Percentiles rank a stretch among this genome's conserved stretches.
Conservation (phyloP, 2,329 filamentous ascomycete genomes). For the Fusarium humuli region DNA sequence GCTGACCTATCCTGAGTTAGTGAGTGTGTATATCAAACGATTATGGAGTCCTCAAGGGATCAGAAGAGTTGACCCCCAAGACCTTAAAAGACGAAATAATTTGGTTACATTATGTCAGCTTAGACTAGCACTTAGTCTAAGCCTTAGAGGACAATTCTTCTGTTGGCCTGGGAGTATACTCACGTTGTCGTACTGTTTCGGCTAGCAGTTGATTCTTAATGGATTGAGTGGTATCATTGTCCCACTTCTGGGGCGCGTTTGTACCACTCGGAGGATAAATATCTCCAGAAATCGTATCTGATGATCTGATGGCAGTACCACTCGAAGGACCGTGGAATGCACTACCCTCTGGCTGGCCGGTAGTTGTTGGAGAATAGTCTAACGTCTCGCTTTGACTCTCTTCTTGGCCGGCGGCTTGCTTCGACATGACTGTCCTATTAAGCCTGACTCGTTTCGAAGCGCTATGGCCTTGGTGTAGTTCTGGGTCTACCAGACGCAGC, state of each 20-base stretch:
- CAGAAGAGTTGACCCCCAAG: too few species aligned
- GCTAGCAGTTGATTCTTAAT: conserved; percentile 32
- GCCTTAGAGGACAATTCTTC: too few species aligned
- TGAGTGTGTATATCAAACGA: conserved; percentile 25
- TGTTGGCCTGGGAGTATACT: background rate
- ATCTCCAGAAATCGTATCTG: too few species aligned
- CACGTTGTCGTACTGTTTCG: conserved; percentile 33
- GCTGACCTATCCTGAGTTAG: background rate
- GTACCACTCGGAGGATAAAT: conserved; percentile 23
- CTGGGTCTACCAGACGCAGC: conserved; percentile 13
- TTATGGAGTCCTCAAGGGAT: too few species aligned
- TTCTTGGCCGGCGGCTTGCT: too few species aligned
- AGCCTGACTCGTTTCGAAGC: background rate
- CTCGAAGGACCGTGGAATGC: conserved; percentile 39
- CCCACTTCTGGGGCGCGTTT: fast-evolving
- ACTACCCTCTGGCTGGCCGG: conserved; percentile 18
- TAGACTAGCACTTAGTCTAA: too few species aligned
- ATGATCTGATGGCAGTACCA: too few species aligned
- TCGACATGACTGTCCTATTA: background rate
- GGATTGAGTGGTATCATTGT: fast-evolving
- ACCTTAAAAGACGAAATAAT: too few species aligned
- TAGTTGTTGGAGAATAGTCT: background rate
- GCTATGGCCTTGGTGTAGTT: too few species aligned
- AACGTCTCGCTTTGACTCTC: fast-evolving
- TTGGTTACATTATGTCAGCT: too few species aligned